Base-by-base conservation (phyloP, 495 filamentous ascomycete genomes). In the Penicillium pulvis region DNA sequence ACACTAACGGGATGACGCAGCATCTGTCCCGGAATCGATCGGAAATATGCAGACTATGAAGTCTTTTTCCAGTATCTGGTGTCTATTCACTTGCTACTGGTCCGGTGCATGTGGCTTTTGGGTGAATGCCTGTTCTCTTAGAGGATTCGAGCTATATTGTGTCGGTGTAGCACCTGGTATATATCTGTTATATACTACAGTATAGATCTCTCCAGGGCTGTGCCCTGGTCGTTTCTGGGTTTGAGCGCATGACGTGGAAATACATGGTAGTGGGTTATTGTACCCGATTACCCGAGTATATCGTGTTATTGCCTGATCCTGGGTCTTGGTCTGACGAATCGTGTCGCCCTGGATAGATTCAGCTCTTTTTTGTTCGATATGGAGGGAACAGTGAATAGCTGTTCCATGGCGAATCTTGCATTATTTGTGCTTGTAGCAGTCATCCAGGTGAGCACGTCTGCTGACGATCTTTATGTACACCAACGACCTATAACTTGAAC, bases 21-120 rank as follows among this genome's bases (percentile, higher is more conserved):
- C 20, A 53, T 53, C 20, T 53, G 51, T 35, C 31, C 51, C 35
- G 51, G 51, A 53, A 53, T 53, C 51, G 35, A 53, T 53, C 51
- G 51, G 51, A 53, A 4, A 53, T 53, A 43, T 53, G 36, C 51
- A 53, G 30, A 33, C 48, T 16, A 2, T 26, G 26, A 53, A 53
- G 51, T 53, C 19, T 53, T 10, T 36, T 51, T 19, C 30, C 2
- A 6, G 23, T 36, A 3, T 36, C 5, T 6, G 46, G n/a, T n/a
- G 42, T 4, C 42, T 45, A n/a, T 6, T 30, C 5, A 16, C 19
- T 49, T 31, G 46, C 24, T 14, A 49, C 24, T 49, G 46, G 46
- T 31, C 6, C 28, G 28, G 28, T 28, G 28, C 28, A 28, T 28
- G 28, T 28, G 28, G 28, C 28, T 28, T 28, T 28, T 28, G 28